Evolutionary conservation across 129 eudicot species (phyloP).

Genomic region (Arctium minus): DNA sequence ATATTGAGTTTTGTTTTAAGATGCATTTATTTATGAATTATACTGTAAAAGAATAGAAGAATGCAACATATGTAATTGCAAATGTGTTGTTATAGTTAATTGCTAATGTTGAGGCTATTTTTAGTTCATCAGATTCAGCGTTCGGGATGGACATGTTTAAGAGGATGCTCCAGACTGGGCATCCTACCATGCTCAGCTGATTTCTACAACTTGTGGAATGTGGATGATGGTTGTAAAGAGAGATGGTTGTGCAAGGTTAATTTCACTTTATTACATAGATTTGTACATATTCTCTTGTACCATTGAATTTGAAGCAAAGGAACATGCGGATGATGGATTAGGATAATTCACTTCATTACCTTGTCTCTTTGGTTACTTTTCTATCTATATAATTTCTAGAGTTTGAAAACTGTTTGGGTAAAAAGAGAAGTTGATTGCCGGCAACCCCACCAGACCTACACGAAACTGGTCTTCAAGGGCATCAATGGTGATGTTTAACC

Average conservation of each 20-base stretch:
- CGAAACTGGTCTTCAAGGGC: too few species aligned
- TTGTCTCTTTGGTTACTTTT: neutral
- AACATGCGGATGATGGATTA: neutral
- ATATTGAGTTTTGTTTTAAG: neutral
- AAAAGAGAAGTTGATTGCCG: too few species aligned
- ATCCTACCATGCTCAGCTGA: conserved; percentile 99
- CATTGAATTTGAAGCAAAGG: neutral
- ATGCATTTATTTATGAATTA: neutral
- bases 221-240: neutral
- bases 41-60: neutral
- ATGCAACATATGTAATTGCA: neutral
- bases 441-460: too few species aligned
- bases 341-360: neutral
- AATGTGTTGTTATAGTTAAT: neutral
- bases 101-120: conserved; percentile 29
- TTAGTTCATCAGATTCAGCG: conserved; percentile 98
- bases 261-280: neutral
- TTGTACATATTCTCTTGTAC: neutral
- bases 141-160: conserved; percentile 98
- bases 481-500: too few species aligned
- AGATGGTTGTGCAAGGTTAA: neutral
- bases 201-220: conserved; percentile 2
- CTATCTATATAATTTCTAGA: neutral
- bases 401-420: neutral
- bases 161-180: conserved; percentile 99